Conservation (phyloP, 495 filamentous ascomycete genomes). For the Trichoderma orchidacearum region DNA sequence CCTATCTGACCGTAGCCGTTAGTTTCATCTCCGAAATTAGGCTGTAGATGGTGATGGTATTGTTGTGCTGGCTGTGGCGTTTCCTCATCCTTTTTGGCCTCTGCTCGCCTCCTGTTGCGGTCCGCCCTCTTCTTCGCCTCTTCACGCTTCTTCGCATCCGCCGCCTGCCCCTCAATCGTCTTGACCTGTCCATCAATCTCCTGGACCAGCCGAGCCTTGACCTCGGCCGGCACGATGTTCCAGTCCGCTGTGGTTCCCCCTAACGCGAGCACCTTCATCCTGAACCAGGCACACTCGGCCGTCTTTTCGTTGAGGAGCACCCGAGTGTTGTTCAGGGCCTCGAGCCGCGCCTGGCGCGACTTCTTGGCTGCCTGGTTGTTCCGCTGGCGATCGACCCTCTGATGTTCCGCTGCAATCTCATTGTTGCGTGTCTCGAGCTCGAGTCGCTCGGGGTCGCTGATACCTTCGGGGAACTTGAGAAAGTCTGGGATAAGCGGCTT, state of each 20-base stretch:
- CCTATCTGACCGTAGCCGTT: no score
- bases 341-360: not conserved
- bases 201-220: not conserved
- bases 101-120: not conserved
- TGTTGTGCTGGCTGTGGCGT: not conserved
- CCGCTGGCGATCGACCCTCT: not conserved
- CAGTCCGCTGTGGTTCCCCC: not conserved
- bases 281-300: constrained; percentile 2
- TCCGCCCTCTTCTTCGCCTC: not conserved
- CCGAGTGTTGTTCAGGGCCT: not conserved
- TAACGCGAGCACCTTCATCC: constrained; percentile 1
- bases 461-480: not conserved
- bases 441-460: not conserved
- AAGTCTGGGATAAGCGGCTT: not conserved
- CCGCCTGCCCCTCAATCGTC: not conserved
- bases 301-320: constrained; percentile 1
- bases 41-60: not conserved
- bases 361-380: constrained; percentile 3
- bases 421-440: not conserved
- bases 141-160: not conserved
- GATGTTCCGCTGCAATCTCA: not conserved
- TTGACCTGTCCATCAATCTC: not conserved
- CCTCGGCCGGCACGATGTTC: not conserved
- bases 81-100: not conserved
- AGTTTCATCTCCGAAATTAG: no score